A percentile compares a stretch with the other conserved stretches of the same genome.
Evolutionary conservation across 805 yeast species (phyloP).

Genomic region (Candida schatavii): DNA sequence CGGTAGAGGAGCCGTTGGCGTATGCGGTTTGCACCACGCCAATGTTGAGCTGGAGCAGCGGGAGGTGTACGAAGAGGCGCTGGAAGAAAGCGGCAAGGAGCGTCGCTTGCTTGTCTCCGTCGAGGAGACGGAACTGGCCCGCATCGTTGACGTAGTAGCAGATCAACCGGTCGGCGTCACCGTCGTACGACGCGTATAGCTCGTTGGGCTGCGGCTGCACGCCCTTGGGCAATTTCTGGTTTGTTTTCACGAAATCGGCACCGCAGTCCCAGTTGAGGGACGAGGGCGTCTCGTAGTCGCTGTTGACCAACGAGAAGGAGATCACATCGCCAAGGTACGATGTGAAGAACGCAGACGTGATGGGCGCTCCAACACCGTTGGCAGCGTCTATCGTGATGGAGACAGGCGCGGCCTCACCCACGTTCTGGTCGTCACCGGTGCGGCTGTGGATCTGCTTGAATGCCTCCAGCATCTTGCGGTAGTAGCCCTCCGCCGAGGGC

Average conservation of each 20-base stretch:
- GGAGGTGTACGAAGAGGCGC: constrained; percentile 45
- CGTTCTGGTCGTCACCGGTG: constrained; percentile 15
- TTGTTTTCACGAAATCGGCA: constrained; percentile 92
- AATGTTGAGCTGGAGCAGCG: constrained; percentile 41
- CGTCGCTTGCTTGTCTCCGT: constrained; percentile 93
- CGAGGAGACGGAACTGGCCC: constrained; percentile 55
- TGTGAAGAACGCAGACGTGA: constrained; percentile 48
- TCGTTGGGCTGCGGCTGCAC: constrained; percentile 38
- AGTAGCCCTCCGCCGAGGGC: constrained; percentile 68
- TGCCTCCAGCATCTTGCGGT: constrained; percentile 55
- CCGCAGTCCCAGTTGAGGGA: constrained; percentile 80
- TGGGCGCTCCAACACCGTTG: constrained; percentile 94
- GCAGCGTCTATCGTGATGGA: constrained; percentile 81
- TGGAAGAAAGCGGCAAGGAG: constrained; percentile 69
- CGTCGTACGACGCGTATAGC: constrained; percentile 85
- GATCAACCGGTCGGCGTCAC: constrained; percentile 95
- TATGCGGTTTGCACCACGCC: constrained; percentile 98
- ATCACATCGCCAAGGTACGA: constrained; percentile 40
- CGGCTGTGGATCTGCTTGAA: constrained; percentile 43
- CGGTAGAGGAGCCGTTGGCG: constrained; percentile 91
- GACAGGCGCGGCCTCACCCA: constrained; percentile 21
- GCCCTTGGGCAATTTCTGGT: constrained; percentile 72
- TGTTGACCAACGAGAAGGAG: constrained; percentile 49
- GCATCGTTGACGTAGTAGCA: constrained; percentile 56
- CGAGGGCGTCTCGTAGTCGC: constrained; percentile 49